Percentiles rank a stretch among this genome's conserved stretches.
Evolutionary conservation across 1,139 yeast species (phyloP).

Genomic region (Barnettozyma hawaiiensis): DNA sequence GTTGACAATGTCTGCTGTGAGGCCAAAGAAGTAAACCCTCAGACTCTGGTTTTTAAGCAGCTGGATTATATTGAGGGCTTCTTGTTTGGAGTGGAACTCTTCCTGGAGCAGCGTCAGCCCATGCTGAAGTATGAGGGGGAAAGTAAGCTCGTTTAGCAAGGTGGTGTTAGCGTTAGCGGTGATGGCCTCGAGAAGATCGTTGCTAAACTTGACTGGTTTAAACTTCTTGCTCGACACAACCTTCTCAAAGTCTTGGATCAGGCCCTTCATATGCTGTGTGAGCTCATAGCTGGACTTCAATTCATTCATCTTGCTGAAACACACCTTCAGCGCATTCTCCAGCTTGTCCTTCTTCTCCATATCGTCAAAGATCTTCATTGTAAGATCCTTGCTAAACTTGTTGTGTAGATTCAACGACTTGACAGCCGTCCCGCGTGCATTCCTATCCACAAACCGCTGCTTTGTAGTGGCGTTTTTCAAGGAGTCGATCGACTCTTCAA

Average conservation of each 20-base stretch:
- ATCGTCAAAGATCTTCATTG: slow-evolving; percentile 4
- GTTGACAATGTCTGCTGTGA: slow-evolving; percentile 37
- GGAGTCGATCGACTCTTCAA: slow-evolving; percentile 7
- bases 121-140: slow-evolving; percentile 4
- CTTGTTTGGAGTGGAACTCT: slow-evolving; percentile 2
- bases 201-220: slow-evolving; percentile 3
- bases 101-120: slow-evolving; percentile 1
- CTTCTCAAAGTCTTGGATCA: slow-evolving; percentile 1
- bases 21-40: slow-evolving; percentile 35
- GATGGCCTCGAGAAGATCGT: slow-evolving; percentile 1
- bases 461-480: neutral
- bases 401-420: neutral
- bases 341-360: slow-evolving; percentile 6
- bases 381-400: slow-evolving; percentile 2
- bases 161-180: neutral
- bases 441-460: neutral
- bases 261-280: neutral
- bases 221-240: neutral
- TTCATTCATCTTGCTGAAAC: neutral
- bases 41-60: slow-evolving; percentile 31
- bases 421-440: neutral
- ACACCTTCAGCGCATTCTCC: neutral
- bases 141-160: slow-evolving; percentile 7
- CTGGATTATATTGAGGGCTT: slow-evolving; percentile 29
- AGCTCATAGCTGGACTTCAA: slow-evolving; percentile 1